Evolutionary conservation across 306 rosid species (phyloP).

Genomic region (Malus orientalis): DNA sequence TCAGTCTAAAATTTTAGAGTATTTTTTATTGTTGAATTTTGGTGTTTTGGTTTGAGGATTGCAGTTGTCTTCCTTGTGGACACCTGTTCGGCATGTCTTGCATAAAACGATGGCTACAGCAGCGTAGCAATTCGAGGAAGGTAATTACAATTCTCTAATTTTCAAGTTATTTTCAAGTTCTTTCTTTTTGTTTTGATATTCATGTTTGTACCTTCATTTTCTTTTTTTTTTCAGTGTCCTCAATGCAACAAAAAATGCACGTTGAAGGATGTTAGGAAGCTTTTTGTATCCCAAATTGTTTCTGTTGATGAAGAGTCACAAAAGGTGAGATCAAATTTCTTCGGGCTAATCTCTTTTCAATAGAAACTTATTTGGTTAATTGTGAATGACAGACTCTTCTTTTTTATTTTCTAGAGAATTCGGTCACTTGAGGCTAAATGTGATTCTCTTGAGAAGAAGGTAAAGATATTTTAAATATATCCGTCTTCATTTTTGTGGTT

Average conservation of each 20-base stretch:
- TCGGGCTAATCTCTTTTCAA: not conserved
- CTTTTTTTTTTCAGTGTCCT: conserved; percentile 47
- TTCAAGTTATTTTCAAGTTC: not conserved
- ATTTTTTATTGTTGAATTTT: not conserved
- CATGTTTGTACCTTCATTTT: not conserved
- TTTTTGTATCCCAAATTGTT: conserved; percentile 55
- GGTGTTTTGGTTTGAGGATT: conserved; percentile 8
- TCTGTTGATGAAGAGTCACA: conserved; percentile 60
- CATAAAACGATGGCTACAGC: conserved; percentile 65
- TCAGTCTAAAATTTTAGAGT: not conserved
- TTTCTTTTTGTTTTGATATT: not conserved
- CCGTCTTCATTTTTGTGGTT: not conserved
- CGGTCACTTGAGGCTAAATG: conserved; percentile 59
- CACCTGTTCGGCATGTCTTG: conserved; percentile 87
- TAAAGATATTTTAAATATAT: conserved; percentile 1
- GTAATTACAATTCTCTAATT: conserved; percentile 16
- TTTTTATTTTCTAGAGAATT: conserved; percentile 43
- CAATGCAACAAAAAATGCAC: conserved; percentile 67
- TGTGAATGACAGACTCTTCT: conserved; percentile 9
- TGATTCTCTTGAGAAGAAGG: conserved; percentile 60
- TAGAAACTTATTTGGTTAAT: not conserved
- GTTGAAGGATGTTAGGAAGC: conserved; percentile 66
- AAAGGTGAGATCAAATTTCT: conserved; percentile 37
- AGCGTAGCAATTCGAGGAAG: conserved; percentile 50
- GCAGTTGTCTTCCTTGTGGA: conserved; percentile 94